Conservation (phyloP, 2,329 filamentous ascomycete species). For the Biscogniauxia sp. region DNA sequence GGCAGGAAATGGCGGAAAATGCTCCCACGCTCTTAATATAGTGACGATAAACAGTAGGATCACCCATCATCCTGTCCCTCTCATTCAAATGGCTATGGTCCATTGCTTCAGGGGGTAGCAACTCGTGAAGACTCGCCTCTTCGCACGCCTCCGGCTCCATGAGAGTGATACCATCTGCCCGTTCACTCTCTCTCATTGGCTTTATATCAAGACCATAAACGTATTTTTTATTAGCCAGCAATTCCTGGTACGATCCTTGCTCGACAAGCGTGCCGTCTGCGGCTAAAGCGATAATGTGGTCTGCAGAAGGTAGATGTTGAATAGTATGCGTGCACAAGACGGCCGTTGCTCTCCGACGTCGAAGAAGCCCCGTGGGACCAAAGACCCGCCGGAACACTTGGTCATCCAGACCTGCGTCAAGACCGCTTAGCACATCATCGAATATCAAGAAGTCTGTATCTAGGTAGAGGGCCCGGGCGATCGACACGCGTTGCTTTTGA, state of each 20-base stretch:
- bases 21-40: not conserved
- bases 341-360: slow-evolving; percentile 23
- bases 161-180: not conserved
- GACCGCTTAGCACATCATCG: slow-evolving; percentile 37
- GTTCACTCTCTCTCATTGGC: slow-evolving; percentile 6
- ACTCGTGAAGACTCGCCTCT: not conserved
- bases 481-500: slow-evolving; percentile 41
- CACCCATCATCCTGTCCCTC: not conserved
- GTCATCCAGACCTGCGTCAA: slow-evolving; percentile 34
- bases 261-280: slow-evolving; percentile 41
- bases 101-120: not conserved
- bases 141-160: not conserved
- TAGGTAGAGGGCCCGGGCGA: slow-evolving; percentile 35
- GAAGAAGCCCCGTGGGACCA: slow-evolving; percentile 26
- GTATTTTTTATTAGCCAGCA: slow-evolving; percentile 31
- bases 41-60: not conserved
- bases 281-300: slow-evolving; percentile 47
- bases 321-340: slow-evolving; percentile 41
- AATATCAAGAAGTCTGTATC: slow-evolving; percentile 31
- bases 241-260: slow-evolving; percentile 39
- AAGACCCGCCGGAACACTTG: slow-evolving; percentile 33
- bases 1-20: not conserved
- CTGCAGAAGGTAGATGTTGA: slow-evolving; percentile 38
- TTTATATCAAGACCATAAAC: slow-evolving; percentile 21
- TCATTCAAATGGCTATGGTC: not conserved